Base-by-base conservation (phyloP, 2,329 filamentous ascomycete genomes). In the Fusarium coffeatum region DNA sequence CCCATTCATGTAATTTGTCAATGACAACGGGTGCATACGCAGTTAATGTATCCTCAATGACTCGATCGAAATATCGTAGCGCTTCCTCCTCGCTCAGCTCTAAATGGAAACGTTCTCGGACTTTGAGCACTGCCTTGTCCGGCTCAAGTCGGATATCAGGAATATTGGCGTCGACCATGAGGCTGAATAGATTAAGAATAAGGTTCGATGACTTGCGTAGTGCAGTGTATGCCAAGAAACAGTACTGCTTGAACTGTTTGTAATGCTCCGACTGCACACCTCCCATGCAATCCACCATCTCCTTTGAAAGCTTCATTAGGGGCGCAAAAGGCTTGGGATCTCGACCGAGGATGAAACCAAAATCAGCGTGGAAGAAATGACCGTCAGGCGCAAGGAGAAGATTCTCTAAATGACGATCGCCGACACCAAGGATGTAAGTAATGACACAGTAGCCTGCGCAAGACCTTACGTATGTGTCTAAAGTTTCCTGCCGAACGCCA, bases 261-360 rank as follows among this genome's bases (percentile, higher is more conserved):
- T 97, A 99, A 67, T 97, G 91, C 23, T 92, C 88, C 6, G 92
- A 93, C 34, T 87, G 86, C 10, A 90, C 87, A 15, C 96, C 96
- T 42, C 97, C 97, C 93, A 99, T 98, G 68, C 94, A 96, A 76
- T 99, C 96, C 6, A 98, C 93, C 96, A 99, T 99, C 77, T 99
- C 95, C 74, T 94, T 95, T 77, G 92, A 95, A 11, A 99, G 88
- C 80, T 99, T 99, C 91, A 99, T 97, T 55, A 95, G 90, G 0
- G 96, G 96, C 0, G 96, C 95, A 77, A 99, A 98, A 0, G 96
- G 96, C 77, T 99, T 99, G 0, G 96, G 96, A 73, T 99, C 96
- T 42, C 96, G 92, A 20, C 96, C 96, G 2, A 99, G 90, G 67
- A 99, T 99, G 80, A 97, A 99, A 43, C 97, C 96, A 76, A 99